A percentile compares a stretch with the other conserved stretches of the same genome.
Conservation (phyloP, 495 filamentous ascomycete species). For the Neurospora discreta region DNA sequence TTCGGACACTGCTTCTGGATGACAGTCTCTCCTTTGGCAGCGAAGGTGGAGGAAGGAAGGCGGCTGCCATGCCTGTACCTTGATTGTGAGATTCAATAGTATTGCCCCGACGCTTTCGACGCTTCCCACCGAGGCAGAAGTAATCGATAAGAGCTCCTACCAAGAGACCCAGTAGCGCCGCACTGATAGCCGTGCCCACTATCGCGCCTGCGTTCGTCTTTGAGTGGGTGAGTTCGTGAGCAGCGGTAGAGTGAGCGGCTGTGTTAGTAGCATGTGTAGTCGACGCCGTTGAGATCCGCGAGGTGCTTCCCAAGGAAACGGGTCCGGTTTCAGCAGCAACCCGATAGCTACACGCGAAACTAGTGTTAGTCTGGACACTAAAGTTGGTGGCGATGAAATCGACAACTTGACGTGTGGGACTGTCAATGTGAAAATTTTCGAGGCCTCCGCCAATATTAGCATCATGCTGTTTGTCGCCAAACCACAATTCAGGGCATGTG, state of each 20-base stretch:
- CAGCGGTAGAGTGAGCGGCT: background rate
- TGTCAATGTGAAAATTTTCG: background rate
- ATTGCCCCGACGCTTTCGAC: background rate
- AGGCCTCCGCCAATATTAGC: background rate
- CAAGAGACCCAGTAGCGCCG: background rate
- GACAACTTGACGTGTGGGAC: background rate
- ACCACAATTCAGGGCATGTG: background rate
- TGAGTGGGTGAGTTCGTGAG: background rate
- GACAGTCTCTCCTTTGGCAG: background rate
- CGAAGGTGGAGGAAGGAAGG: background rate
- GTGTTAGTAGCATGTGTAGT: background rate
- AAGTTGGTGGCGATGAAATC: background rate
- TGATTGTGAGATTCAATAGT: background rate
- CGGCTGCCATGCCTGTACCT: background rate
- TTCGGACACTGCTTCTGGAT: background rate
- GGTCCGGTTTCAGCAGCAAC: background rate
- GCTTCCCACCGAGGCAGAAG: background rate
- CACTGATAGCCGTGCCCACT: background rate
- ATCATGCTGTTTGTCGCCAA: background rate
- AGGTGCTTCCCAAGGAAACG: fast-evolving
- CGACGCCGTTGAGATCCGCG: background rate
- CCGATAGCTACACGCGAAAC: background rate
- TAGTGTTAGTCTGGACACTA: background rate
- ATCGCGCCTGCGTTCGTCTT: background rate
- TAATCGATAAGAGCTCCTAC: background rate